Conservation (phyloP, 495 filamentous ascomycete species). For the Penicillium canescens region DNA sequence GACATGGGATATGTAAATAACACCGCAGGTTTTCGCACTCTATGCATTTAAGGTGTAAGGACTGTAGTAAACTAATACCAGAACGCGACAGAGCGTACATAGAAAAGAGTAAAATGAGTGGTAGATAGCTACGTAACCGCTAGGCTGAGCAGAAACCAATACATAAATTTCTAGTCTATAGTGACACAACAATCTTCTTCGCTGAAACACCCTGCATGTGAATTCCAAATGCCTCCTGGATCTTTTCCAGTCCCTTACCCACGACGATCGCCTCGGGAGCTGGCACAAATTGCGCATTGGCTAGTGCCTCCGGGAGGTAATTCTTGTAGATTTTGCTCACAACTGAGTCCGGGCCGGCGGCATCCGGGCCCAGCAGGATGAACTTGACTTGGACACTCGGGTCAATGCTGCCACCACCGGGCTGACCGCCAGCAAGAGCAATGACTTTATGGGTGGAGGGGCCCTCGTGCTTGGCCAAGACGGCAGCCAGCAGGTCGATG, state of each 20-base stretch:
- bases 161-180: too few species aligned
- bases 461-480: too few species aligned
- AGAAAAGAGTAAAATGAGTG: background rate
- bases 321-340: slow-evolving; percentile 21
- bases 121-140: background rate
- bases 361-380: too few species aligned
- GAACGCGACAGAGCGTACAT: too few species aligned
- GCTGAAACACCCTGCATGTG: slow-evolving; percentile 35
- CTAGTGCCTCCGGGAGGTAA: slow-evolving; percentile 35
- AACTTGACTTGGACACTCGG: slow-evolving; percentile 3
- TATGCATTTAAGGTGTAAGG: too few species aligned
- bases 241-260: slow-evolving; percentile 31
- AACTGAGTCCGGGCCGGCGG: too few species aligned
- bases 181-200: slow-evolving; percentile 23
- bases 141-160: too few species aligned
- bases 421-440: slow-evolving; percentile 2
- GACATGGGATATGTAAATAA: too few species aligned
- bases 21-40: too few species aligned
- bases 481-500: too few species aligned
- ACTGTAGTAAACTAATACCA: too few species aligned
- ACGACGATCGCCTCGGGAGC: slow-evolving; percentile 33
- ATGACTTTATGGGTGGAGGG: background rate
- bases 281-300: slow-evolving; percentile 12
- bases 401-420: slow-evolving; percentile 16
- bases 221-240: slow-evolving; percentile 36